phyloP scores from a whole-genome alignment of 1,139 yeast species.

The Candida sanyaensis region DNA sequence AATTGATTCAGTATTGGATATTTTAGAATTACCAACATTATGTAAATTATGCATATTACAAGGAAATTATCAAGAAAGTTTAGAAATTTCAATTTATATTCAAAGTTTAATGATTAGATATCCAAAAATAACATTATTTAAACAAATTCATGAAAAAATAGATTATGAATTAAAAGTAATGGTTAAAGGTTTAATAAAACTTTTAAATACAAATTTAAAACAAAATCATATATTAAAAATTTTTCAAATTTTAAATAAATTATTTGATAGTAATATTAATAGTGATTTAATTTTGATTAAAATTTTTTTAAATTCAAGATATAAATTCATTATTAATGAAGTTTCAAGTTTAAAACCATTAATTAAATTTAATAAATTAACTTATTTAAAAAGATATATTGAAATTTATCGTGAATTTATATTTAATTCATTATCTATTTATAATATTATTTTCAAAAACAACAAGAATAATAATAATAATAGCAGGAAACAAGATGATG shows the following conservation, averaged over 20 bases:
- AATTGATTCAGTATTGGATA: slow-evolving; percentile 72
- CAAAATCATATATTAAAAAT: slow-evolving; percentile 79
- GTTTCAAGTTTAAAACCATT: slow-evolving; percentile 58
- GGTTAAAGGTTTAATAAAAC: slow-evolving; percentile 65
- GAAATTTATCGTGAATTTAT: slow-evolving; percentile 85
- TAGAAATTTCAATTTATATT: slow-evolving; percentile 74
- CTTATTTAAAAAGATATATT: slow-evolving; percentile 73
- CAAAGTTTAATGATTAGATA: slow-evolving; percentile 68
- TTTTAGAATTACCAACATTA: slow-evolving; percentile 80
- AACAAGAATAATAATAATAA: neutral
- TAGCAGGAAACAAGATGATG: slow-evolving; percentile 24
- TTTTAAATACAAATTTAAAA: slow-evolving; percentile 74
- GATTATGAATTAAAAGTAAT: slow-evolving; percentile 60
- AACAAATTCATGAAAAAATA: slow-evolving; percentile 55
- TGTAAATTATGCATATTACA: slow-evolving; percentile 81
- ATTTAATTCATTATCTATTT: slow-evolving; percentile 70
- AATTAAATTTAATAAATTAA: slow-evolving; percentile 52
- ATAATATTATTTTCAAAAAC: slow-evolving; percentile 57
- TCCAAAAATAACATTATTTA: slow-evolving; percentile 62
- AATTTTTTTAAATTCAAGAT: slow-evolving; percentile 50
- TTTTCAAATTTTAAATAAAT: slow-evolving; percentile 70
- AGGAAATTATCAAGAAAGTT: slow-evolving; percentile 88
- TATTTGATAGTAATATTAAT: slow-evolving; percentile 22
- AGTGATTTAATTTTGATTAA: slow-evolving; percentile 13
- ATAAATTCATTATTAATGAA: slow-evolving; percentile 60